Base-by-base conservation (phyloP, 1,139 yeast genomes). In the Blastobotrys buckinghamii region DNA sequence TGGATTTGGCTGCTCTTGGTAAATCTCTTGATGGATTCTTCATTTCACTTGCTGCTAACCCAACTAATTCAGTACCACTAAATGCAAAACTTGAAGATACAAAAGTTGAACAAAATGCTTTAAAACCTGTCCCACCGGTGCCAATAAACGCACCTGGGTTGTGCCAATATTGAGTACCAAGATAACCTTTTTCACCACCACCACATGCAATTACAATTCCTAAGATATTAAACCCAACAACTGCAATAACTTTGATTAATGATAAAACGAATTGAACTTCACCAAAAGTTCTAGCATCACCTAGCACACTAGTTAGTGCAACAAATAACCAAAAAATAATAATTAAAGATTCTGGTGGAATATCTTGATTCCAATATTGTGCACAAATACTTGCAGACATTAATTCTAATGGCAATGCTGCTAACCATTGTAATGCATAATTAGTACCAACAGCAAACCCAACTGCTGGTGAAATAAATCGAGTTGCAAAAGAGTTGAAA, bases 381-480 rank as follows among this genome's bases (percentile, higher is more conserved):
- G 83, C 75, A 20, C 85, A 78, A 67, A 84, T 76, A 1, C 90
- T 75, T 2, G 90, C 86, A 22, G 94, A 87, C 42, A 82, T 85
- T 54, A 86, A 65, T 61, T 85, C 95, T 52, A 84, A 69, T 0
- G 95, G 92, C 53, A 84, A 68, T 20, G 82, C 84, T 52, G 83
- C 76, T 42, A 84, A 66, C 90, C 92, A 85, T 71, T 82, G 86
- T 58, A 84, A 30, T 48, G 82, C 84, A 64, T 85, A 85, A 64
- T 82, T 84, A 87, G 89, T 83, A 45, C 89, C 88, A 63, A 84
- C 79, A 29, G 95, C 84, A 64, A 86, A 86, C 53, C 86, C 85
- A 77, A 81, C 75, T 40, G 82, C 71, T 19, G 83, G 82, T 55
- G 80, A 85, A 40, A 81, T 67, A 57, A 81, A 81, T 46, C 84